phyloP scores from a whole-genome alignment of 805 yeast species.

The Candida ponderosae region DNA sequence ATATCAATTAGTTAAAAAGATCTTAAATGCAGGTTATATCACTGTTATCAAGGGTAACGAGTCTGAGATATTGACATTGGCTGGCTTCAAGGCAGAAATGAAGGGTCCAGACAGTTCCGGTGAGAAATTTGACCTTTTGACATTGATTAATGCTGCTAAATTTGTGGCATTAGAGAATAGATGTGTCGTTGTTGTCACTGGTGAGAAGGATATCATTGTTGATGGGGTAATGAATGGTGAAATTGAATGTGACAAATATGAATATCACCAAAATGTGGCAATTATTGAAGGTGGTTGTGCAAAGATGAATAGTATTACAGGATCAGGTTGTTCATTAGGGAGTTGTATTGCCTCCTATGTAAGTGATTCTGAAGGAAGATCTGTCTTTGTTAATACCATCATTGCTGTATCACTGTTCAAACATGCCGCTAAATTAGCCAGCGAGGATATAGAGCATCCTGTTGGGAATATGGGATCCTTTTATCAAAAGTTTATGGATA shows the following conservation, averaged over 20 bases:
- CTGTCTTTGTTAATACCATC: constrained; percentile 22
- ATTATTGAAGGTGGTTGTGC: constrained; percentile 49
- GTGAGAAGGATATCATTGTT: constrained; percentile 43
- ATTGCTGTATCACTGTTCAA: constrained; percentile 55
- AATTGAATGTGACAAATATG: constrained; percentile 8
- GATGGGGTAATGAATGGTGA: constrained; percentile 31
- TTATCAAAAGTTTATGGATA: too few relatives aligned
- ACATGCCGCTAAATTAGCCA: constrained; percentile 53
- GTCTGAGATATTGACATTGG: constrained; percentile 65
- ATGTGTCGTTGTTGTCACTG: constrained; percentile 67
- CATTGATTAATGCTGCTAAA: constrained; percentile 35
- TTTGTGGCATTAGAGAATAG: constrained; percentile 42
- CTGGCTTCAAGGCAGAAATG: constrained; percentile 45
- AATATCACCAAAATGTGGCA: constrained; percentile 21
- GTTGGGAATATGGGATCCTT: too few relatives aligned
- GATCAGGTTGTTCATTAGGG: constrained; percentile 80
- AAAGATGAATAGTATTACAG: constrained; percentile 64
- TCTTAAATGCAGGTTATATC: constrained; percentile 51
- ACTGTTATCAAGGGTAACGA: constrained; percentile 77
- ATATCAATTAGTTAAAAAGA: constrained; percentile 32
- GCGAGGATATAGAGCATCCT: too few relatives aligned
- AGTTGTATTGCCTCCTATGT: constrained; percentile 55
- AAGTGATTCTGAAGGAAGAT: constrained; percentile 29
- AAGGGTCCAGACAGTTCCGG: constrained; percentile 61
- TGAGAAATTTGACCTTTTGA: constrained; percentile 14